Evolutionary conservation across 305 asterid genomes (phyloP), one percentile per base, ranked within the genome.

Genomic region (Solanum hybrid): DNA sequence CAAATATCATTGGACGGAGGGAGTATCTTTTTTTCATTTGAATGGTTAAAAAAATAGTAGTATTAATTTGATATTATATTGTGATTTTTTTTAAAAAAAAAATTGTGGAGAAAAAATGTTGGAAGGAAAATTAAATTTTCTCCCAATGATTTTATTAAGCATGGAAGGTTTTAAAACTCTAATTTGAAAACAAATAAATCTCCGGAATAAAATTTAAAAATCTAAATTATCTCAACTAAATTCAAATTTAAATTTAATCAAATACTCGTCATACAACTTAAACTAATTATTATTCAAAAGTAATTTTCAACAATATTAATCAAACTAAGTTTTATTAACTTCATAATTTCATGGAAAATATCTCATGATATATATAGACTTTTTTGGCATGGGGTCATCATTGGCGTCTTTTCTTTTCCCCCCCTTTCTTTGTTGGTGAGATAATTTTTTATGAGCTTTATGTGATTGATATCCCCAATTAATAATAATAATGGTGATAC

Each of bases 1-100:
- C 5, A 39, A 39, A 11, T 39, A 39, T 39, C 51, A 39, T 39
- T 39, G 15, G 51, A 12, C 15, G 15, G 51, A 39, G 15, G 15
- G 15, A 12, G 51, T 39, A 39, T 65, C 72, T 61, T 65, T 65
- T 41, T 22, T 2, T 65, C 73, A 22, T 65, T 65, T 65, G 73
- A 65, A 65, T 24, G 73, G 26, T 57, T 51, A 57, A 57, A 39
- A 39, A 39, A 11, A 6, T 39, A 39, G 51, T 12, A 39, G 72
- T 61, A 20, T 3, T 61, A 61, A n/a, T 68, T 68, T 4, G 31
- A 22, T 65, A 5, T 15, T 51, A 45, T 45, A 45, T 45, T 7
- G 14, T 45, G 65, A 45, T 45, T 14, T 14, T 31, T 45, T 14
- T 45, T 45, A 0, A 0, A 0, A 1, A 15, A 51, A 0, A 1